These are phyloP conservation scores for Phlyctochytrium arcticum DNA, from an alignment of 192 early-diverging fungal species.

Conservation along the genomic window DNA sequence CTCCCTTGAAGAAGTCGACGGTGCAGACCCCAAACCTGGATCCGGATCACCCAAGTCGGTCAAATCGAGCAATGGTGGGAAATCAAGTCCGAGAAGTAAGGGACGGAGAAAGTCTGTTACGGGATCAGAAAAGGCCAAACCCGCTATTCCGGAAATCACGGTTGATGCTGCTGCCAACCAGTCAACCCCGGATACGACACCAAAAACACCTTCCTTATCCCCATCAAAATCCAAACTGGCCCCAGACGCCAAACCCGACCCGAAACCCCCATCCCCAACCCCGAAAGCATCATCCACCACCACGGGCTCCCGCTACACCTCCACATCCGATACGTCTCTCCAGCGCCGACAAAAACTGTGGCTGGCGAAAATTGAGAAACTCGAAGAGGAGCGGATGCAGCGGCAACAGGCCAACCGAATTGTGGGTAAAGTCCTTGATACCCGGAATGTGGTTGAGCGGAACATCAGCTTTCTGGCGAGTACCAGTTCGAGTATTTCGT, in stretches of 20 bases:
- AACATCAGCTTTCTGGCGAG: conserved; percentile 73
- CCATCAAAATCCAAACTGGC: background rate
- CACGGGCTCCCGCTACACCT: background rate
- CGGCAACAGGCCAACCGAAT: conserved; percentile 50
- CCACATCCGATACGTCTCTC: conserved; percentile 10
- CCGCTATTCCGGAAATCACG: too few relatives aligned
- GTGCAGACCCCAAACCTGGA: background rate
- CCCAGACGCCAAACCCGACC: background rate
- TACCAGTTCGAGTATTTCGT: conserved; percentile 71
- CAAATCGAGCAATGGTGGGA: too few relatives aligned
- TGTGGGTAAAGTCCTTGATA: conserved; percentile 76
- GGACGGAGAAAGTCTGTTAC: too few relatives aligned
- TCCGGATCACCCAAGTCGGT: too few relatives aligned
- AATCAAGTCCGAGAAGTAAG: too few relatives aligned
- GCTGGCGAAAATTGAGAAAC: conserved; percentile 44
- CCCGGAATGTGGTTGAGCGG: conserved; percentile 69
- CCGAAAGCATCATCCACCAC: background rate
- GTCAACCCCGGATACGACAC: too few relatives aligned
- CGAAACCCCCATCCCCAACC: background rate
- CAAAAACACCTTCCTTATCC: too few relatives aligned
- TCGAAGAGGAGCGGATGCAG: conserved; percentile 52
- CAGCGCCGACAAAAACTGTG: conserved; percentile 29
- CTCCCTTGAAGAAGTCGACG: background rate
- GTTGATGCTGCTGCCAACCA: too few relatives aligned
- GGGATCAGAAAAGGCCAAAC: too few relatives aligned